Percentiles rank a stretch among this genome's conserved stretches.
phyloP scores from a whole-genome alignment of 768 basidiomycete species.

The Mycena maculata region DNA sequence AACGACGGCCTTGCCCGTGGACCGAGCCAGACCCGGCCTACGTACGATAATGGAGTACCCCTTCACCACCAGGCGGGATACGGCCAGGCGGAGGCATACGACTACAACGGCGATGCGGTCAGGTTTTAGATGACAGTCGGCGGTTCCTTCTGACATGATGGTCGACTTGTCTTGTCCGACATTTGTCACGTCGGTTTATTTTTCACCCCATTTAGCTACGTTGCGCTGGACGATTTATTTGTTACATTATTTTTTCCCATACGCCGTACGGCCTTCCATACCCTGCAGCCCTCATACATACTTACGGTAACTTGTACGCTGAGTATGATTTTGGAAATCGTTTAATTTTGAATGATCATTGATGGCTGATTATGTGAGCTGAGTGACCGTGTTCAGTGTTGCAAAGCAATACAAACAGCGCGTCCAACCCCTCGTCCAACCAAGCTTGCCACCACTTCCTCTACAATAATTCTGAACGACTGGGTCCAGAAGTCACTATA shows the following conservation, averaged over 20 bases:
- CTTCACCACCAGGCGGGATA: constrained; percentile 69
- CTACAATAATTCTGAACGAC: no score
- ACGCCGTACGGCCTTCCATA: constrained; percentile 19
- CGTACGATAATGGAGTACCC: constrained; percentile 69
- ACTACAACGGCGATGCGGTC: constrained; percentile 43
- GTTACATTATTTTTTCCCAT: constrained; percentile 13
- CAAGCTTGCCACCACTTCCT: no score
- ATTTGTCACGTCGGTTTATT: not conserved
- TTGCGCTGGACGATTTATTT: constrained; percentile 31
- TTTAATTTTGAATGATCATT: not conserved
- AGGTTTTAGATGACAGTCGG: constrained; percentile 27
- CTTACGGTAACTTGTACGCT: constrained; percentile 16
- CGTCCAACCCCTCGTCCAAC: no score
- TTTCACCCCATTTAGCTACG: constrained; percentile 28
- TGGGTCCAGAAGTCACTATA: no score
- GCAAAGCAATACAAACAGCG: no score
- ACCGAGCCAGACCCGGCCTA: constrained; percentile 57
- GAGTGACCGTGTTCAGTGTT: constrained; percentile 21
- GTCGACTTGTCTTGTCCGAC: constrained; percentile 11
- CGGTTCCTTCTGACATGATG: constrained; percentile 8
- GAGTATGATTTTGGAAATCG: constrained; percentile 23
- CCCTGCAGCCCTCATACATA: constrained; percentile 13
- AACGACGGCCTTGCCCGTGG: constrained; percentile 44
- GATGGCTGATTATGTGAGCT: not conserved
- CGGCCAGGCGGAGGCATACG: constrained; percentile 51